Base-by-base conservation (phyloP, 176 grass and related monocot genomes). In the Aegilops tauschii region DNA sequence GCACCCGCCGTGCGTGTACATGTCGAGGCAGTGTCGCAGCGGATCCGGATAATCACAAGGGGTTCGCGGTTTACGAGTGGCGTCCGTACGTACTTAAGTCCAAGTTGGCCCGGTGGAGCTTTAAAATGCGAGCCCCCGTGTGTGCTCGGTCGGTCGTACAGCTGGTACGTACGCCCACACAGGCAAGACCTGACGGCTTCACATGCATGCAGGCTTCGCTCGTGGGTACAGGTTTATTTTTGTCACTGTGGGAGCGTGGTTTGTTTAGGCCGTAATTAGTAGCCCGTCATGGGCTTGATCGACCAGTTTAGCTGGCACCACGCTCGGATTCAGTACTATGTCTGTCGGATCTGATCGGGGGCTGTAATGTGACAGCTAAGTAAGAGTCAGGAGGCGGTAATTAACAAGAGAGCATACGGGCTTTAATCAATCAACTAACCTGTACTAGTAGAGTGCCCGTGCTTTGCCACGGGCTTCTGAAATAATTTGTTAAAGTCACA, bases 11-110 rank as follows among this genome's bases (percentile, higher is more conserved):
- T 70, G 8, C 8, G 44, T 45, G 17, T 23, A 45, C 29, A 6
- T 87, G 85, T 87, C 85, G 80, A 59, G 45, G 4, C 42, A 42
- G 44, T 90, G 89, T 90, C 85, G 58, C 80, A 6, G 52, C 23
- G 1, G 65, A 1, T 31, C 32, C 71, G 16, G 65, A n/a, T 71
- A 45, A 14, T 56, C 82, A 63, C 79, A 61, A 78, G 37, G 5
- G 1, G 4, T 39, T 16, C 8, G 4, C 80, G 39, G 54, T 17
- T n/a, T 7, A 45, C 69, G 42, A 42, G 80, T 20, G 29, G 35
- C 17, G 39, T 17, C 29, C 34, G 44, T 47, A n/a, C 23, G 47
- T 50, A 50, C 47, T 50, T 16, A 50, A 50, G 1, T 50, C 47
- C 47, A 50, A 50, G 13, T 50, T 50, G 47, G 47, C 5, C 47